Conservation (phyloP, 495 filamentous ascomycete species). For the Penicillium angulare region DNA sequence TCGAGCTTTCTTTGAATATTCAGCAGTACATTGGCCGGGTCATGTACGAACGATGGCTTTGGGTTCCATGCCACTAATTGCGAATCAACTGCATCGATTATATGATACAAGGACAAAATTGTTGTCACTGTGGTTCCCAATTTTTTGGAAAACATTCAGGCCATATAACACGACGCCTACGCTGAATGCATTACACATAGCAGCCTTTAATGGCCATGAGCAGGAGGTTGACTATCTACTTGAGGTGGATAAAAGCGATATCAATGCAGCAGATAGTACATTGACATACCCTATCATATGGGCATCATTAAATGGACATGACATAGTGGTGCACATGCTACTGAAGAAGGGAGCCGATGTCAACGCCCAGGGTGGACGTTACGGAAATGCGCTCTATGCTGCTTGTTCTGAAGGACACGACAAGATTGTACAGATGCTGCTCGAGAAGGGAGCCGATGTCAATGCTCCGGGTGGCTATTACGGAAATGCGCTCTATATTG, state of each 20-base stretch:
- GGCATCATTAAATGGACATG: constrained; percentile 20
- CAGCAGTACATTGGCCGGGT: constrained; percentile 25
- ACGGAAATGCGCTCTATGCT: no score
- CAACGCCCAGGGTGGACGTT: no score
- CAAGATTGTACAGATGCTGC: no score
- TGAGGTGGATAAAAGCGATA: background rate
- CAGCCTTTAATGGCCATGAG: constrained; percentile 20
- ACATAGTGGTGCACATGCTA: no score
- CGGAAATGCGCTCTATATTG: no score
- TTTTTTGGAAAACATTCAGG: constrained; percentile 14
- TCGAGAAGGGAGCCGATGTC: no score
- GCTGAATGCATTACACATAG: constrained; percentile 15
- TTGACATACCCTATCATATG: constrained; percentile 18
- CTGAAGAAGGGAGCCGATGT: no score
- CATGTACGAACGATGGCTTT: constrained; percentile 16
- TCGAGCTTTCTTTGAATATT: constrained; percentile 20
- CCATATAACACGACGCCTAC: background rate
- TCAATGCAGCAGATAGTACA: constrained; percentile 6
- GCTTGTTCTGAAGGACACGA: no score
- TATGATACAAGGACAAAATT: constrained; percentile 4
- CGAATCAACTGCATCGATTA: constrained; percentile 7
- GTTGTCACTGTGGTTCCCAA: constrained; percentile 16
- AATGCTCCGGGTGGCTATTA: no score
- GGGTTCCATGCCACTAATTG: background rate
- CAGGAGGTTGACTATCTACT: constrained; percentile 13